Base-by-base conservation (phyloP, 2,329 filamentous ascomycete genomes). In the Xylariales sp. region DNA sequence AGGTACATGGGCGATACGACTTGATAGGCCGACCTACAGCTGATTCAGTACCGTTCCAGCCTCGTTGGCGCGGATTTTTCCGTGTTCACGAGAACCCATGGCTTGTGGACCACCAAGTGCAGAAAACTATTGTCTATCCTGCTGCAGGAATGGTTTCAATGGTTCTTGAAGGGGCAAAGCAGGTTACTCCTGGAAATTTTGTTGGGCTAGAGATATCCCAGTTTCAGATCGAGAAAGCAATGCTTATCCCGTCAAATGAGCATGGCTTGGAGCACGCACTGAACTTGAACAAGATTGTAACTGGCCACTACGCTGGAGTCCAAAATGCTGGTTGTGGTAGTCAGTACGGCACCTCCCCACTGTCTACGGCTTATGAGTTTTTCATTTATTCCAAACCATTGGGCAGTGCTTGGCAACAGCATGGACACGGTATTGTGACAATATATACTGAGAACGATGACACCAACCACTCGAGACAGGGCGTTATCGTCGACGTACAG, bases 191-290 rank as follows among this genome's bases (percentile, higher is more conserved):
- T 2, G 43, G 50, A 5, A 38, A 47, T 4, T 28, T 52, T 5
- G 39, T 61, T 16, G 66, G 65, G 1, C 70, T 66, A 33, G 63
- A 72, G 40, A 60, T 76, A 14, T 59, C 52, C 7, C 48, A 69
- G 31, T 63, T 78, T 51, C 55, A 51, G 5, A 70, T 78, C 29
- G 57, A 63, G 33, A 70, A 67, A 38, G 71, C 75, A 3, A 67
- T 79, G 59, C 58, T 78, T 5, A 59, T 78, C 7, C 70, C 71
- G 4, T 55, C 59, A 21, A 66, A 60, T 1, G 37, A 53, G 5
- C 64, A 69, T 38, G 73, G 74, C 1, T 54, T 78, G 0, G 73
- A 80, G 47, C 65, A 69, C 43, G 63, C 64, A 5, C 54, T 77
- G 34, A 70, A 67, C 30, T 59, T 73, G 42, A 69, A 41, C 29